Percentiles rank a stretch among this genome's conserved stretches.
Evolutionary conservation across 2,329 filamentous ascomycete species (phyloP).

Genomic region (Atkinsonella texensis): DNA sequence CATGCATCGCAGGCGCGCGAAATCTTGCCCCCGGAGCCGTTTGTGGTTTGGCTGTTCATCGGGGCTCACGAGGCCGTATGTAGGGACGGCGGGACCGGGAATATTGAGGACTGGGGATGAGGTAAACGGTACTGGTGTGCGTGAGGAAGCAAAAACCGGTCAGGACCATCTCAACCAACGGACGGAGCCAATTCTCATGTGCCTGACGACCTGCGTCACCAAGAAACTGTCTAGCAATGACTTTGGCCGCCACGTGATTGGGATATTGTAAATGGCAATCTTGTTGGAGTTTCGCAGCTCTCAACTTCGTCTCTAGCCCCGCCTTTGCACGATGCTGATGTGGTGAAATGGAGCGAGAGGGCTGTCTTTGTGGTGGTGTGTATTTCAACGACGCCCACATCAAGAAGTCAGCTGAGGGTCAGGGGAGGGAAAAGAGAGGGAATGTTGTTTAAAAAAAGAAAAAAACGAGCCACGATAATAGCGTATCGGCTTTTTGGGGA

Average conservation of each 20-base stretch:
- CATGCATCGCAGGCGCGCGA: constrained; percentile 25
- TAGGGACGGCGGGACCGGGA: not conserved
- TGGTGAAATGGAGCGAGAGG: not conserved
- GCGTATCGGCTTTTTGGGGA: too few relatives aligned
- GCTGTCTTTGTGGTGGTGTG: not conserved
- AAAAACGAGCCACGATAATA: too few relatives aligned
- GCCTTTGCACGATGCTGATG: not conserved
- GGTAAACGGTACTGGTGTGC: not conserved
- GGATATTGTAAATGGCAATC: not conserved
- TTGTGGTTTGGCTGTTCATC: constrained; percentile 7
- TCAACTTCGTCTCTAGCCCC: not conserved
- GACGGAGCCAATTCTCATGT: not conserved
- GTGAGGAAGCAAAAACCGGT: not conserved
- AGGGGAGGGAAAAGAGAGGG: too few relatives aligned
- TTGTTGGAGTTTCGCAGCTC: not conserved
- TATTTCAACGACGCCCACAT: not conserved
- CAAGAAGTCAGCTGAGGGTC: too few relatives aligned
- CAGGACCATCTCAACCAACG: constrained; percentile 3
- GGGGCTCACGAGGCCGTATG: not conserved
- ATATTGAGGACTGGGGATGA: not conserved
- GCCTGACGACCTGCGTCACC: not conserved
- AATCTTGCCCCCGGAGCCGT: constrained; percentile 7
- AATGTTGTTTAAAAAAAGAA: too few relatives aligned
- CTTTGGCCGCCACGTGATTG: not conserved
- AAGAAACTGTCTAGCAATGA: not conserved